Base-by-base conservation (phyloP, 164 flowering plant genomes). In the Paratinospora sagittata region DNA sequence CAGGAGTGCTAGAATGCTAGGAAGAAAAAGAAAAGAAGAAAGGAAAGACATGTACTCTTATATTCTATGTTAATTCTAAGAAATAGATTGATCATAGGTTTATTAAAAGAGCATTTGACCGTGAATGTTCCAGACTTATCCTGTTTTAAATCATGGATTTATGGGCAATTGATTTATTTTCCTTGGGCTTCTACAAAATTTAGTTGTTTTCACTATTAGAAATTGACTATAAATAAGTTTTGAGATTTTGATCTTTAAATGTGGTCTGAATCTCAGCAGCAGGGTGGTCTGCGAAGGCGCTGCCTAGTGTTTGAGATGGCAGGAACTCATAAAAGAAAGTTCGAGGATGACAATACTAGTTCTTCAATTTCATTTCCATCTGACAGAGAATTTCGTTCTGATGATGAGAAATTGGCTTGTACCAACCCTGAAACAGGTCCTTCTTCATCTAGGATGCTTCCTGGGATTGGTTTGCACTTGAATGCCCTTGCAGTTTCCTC, bases 381-480 rank as follows among this genome's bases (percentile, higher is more conserved):
- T 55, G 86, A 85, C 63, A 87, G 78, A 63, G 79, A 78, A 30
- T 33, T 63, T 39, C 63, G 71, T 16, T 73, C 84, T 43, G 74
- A 63, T 61, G 83, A 85, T 70, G 82, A 81, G 67, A 84, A 85
- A 45, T 45, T 82, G 65, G 78, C 78, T 64, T 77, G 88, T 24
- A 8, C 65, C 8, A 86, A 79, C 67, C 74, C 81, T 39, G 76
- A 75, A 61, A 75, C 45, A 71, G 80, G 78, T n/a, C n/a, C n/a
- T 68, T 84, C 96, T 30, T 79, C 93, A n/a, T 67, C 85, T 26
- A 62, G 88, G 68, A 61, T 83, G 67, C 73, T 89, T 37, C 90
- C 97, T 73, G 91, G 94, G 45, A 92, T 95, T 78, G 98, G 98
- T 65, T 82, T 92, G 87, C 97, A 95, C 78, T 84, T 95, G 69